phyloP scores from a whole-genome alignment of 306 rosid species.

The Ormosia emarginata region DNA sequence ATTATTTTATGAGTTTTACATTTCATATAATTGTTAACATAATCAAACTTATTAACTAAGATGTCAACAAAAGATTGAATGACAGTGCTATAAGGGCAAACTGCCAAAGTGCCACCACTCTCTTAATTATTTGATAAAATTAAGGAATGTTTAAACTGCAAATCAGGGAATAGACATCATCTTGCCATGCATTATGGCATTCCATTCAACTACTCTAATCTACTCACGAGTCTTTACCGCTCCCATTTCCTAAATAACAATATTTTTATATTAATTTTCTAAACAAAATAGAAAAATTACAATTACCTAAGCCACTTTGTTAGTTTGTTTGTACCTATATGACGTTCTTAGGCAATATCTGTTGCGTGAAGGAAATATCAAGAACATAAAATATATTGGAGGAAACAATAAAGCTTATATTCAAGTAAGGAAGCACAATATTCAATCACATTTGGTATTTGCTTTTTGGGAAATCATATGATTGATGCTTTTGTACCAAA shows the following conservation, averaged over 20 bases:
- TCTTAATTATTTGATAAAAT: not conserved
- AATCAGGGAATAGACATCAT: not conserved
- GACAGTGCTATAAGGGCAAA: too few relatives aligned
- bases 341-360: not conserved
- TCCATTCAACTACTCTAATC: conserved; percentile 10
- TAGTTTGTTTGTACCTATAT: not conserved
- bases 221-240: not conserved
- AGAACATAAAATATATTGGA: not conserved
- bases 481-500: not conserved
- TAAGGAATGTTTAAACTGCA: not conserved
- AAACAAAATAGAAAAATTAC: not conserved
- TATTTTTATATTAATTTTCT: not conserved
- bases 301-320: not conserved
- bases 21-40: too few relatives aligned
- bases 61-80: too few relatives aligned
- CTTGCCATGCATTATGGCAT: not conserved
- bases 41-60: too few relatives aligned
- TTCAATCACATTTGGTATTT: not conserved
- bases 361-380: not conserved
- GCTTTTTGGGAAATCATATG: not conserved
- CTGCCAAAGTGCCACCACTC: not conserved
- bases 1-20: too few relatives aligned
- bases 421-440: not conserved
- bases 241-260: not conserved
- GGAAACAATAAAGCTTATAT: not conserved